Base-by-base conservation (phyloP, 2,329 filamentous ascomycete species). In the Verticillium tricorpus region DNA sequence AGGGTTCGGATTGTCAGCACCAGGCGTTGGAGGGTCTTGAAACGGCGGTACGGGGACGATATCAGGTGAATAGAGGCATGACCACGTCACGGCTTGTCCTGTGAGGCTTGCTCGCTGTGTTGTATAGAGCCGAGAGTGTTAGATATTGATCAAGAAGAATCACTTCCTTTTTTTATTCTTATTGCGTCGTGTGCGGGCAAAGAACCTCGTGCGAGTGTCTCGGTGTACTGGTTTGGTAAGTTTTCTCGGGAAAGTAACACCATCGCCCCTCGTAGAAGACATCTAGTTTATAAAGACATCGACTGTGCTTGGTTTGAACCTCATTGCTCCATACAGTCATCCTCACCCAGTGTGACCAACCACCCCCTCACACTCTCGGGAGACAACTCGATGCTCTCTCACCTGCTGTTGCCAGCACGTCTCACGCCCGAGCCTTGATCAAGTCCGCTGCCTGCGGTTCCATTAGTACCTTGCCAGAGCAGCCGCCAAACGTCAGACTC, bases 381-480 rank as follows among this genome's bases (percentile, higher is more conserved):
- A 28, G 28, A 28, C 5, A 28, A 28, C 28, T 50, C n/a, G 8
- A 50, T 22, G n/a, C 22, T 5, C 11, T 50, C 45, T 22, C 45
- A 14, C 45, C 19, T 17, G 5, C 5, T 17, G 6, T 7, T 15
- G 12, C 14, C 17, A n/a, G 37, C 14, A 40, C 14, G 15, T 17
- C 35, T 50, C 31, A 34, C 14, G 58, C 58, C 45, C 58, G 40
- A 17, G 31, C 45, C 45, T 59, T 59, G 58, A 59, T 59, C 58
- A 59, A n/a, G n/a, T 59, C 58, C 28, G 58, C 58, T 7, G 40
- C 58, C 54, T 56, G 31, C 5, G 32, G 8, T n/a, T 25, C 15
- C 25, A 9, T 56, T 14, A 56, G 31, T 19, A 56, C 1, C 19
- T 9, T 15, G 15, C 25, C 31, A 17, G 8, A 32, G 14, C 25